A percentile compares a stretch with the other conserved stretches of the same genome.
phyloP scores from a whole-genome alignment of 441 rosid species.

The Bruguiera hainesii region DNA sequence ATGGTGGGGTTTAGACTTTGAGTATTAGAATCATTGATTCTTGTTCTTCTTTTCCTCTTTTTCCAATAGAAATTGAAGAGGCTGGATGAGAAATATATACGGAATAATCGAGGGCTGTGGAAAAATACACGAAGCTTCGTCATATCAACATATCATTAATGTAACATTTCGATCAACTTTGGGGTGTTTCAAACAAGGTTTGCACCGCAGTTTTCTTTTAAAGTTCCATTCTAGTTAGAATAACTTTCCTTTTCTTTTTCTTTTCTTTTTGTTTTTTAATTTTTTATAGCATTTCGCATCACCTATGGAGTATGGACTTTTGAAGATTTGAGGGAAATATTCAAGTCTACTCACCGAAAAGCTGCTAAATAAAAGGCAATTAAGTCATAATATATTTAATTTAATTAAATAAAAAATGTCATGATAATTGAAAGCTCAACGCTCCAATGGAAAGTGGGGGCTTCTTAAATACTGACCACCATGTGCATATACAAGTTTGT shows the following conservation, averaged over 20 bases:
- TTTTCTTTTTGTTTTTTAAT: too few species aligned
- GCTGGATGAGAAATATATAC: conserved; percentile 16
- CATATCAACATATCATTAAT: conserved; percentile 18
- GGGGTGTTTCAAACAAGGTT: conserved; percentile 29
- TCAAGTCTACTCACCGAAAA: neutral
- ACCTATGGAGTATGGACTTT: neutral
- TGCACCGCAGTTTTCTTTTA: neutral
- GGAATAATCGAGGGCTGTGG: conserved; percentile 14
- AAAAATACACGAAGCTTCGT: conserved; percentile 31
- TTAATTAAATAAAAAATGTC: neutral
- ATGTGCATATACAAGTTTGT: too few species aligned
- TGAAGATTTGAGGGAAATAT: too few species aligned
- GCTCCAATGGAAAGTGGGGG: too few species aligned
- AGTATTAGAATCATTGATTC: neutral
- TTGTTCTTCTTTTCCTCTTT: neutral
- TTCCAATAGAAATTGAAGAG: conserved; percentile 4
- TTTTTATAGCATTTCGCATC: neutral
- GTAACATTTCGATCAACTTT: conserved; percentile 18
- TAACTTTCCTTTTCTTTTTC: neutral
- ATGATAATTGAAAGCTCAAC: too few species aligned
- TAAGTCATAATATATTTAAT: neutral
- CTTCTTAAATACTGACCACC: too few species aligned
- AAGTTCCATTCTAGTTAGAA: neutral
- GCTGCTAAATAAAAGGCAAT: neutral
- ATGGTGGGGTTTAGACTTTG: neutral